These are phyloP conservation scores for Tuber magnatum DNA, from an alignment of 495 filamentous ascomycete genomes.

Conservation along the genomic window DNA sequence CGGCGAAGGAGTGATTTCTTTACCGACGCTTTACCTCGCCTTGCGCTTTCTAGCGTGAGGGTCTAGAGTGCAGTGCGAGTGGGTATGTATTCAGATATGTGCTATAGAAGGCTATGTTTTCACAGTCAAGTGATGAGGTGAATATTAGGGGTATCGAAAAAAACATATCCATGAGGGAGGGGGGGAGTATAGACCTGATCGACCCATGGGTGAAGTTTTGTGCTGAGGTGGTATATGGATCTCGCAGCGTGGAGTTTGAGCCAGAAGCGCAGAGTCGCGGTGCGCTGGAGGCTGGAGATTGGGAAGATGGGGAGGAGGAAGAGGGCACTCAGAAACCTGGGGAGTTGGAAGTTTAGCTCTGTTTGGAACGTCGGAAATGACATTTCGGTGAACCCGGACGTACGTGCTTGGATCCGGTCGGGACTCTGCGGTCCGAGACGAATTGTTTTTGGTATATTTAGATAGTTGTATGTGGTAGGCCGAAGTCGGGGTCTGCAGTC, in stretches of 20 bases:
- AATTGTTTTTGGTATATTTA: background rate
- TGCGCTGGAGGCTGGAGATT: background rate
- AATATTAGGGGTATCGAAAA: no score
- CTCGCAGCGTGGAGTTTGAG: background rate
- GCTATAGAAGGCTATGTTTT: background rate
- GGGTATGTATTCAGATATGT: background rate
- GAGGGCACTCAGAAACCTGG: background rate
- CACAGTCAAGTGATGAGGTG: accelerated
- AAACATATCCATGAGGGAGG: no score
- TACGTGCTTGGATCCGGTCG: background rate
- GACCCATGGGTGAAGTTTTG: no score
- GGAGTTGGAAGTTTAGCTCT: background rate
- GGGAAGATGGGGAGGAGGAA: background rate
- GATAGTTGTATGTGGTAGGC: background rate
- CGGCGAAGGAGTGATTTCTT: background rate
- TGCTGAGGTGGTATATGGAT: background rate
- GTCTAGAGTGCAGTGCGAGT: background rate
- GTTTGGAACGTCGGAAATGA: background rate
- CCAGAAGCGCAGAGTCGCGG: background rate
- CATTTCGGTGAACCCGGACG: background rate
- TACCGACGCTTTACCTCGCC: no score
- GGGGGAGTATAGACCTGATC: background rate
- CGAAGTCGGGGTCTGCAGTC: background rate
- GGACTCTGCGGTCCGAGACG: background rate
- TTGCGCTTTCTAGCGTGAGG: background rate